These are phyloP conservation scores for Metschnikowia aberdeeniae DNA, from an alignment of 805 yeast species.

Conservation along the genomic window DNA sequence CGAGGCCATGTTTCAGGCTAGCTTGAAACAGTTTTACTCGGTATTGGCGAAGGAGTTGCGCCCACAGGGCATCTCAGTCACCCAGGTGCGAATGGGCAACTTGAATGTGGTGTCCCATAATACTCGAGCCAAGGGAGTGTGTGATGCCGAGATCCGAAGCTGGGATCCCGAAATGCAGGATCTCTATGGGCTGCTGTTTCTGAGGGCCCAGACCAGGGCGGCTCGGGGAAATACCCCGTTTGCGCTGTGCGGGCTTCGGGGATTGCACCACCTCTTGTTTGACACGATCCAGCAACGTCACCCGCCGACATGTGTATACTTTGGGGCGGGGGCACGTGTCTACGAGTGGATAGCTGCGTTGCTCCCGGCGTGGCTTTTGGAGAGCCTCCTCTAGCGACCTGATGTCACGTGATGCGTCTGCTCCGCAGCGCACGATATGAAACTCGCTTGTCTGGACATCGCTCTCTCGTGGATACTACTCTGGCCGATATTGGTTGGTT, in stretches of 20 bases:
- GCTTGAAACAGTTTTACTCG: slow-evolving; percentile 36
- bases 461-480: too few species aligned
- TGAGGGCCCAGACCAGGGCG: slow-evolving; percentile 27
- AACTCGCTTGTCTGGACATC: too few species aligned
- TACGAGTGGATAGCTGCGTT: slow-evolving; percentile 32
- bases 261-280: slow-evolving; percentile 37
- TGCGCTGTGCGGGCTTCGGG: slow-evolving; percentile 22
- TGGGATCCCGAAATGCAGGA: slow-evolving; percentile 36
- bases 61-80: slow-evolving; percentile 33
- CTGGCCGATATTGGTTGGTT: too few species aligned
- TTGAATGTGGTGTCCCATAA: slow-evolving; percentile 25
- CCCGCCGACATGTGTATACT: slow-evolving; percentile 33
- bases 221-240: slow-evolving; percentile 30
- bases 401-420: too few species aligned
- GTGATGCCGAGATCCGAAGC: slow-evolving; percentile 35
- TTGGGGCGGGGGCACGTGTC: slow-evolving; percentile 40
- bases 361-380: slow-evolving; percentile 31
- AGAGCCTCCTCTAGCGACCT: not conserved
- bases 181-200: slow-evolving; percentile 31
- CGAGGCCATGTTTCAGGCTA: slow-evolving; percentile 51
- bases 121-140: slow-evolving; percentile 22
- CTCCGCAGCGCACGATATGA: too few species aligned
- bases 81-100: slow-evolving; percentile 41
- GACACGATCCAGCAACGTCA: slow-evolving; percentile 26
- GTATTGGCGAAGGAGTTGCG: slow-evolving; percentile 32